phyloP scores from a whole-genome alignment of 2,329 filamentous ascomycete species.

The Venturia pyrina region DNA sequence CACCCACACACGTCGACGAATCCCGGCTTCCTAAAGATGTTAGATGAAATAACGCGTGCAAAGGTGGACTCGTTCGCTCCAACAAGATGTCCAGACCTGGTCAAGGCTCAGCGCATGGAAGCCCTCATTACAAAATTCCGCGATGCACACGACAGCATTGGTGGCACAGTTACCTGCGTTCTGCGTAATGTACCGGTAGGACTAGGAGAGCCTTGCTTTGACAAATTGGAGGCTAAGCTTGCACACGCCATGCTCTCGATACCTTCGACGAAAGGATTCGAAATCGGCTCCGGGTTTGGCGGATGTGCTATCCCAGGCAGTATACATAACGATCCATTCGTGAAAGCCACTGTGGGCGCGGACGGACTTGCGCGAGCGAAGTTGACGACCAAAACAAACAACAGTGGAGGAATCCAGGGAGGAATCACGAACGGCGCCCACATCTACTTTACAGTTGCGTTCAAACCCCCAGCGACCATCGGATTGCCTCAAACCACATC shows the following conservation, averaged over 20 bases:
- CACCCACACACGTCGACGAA: slow-evolving; percentile 63
- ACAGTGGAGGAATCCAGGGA: slow-evolving; percentile 89
- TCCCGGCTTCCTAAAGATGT: slow-evolving; percentile 66
- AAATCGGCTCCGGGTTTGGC: slow-evolving; percentile 85
- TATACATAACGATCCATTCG: slow-evolving; percentile 84
- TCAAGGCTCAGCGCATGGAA: slow-evolving; percentile 56
- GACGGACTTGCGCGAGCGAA: slow-evolving; percentile 42
- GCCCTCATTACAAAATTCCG: slow-evolving; percentile 66
- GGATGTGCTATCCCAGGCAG: slow-evolving; percentile 80
- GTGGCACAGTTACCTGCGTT: slow-evolving; percentile 89
- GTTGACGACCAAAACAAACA: slow-evolving; percentile 84
- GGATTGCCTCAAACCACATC: slow-evolving; percentile 77
- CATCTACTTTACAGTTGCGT: slow-evolving; percentile 89
- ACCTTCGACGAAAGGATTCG: slow-evolving; percentile 90
- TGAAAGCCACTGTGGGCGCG: slow-evolving; percentile 25
- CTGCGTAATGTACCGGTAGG: slow-evolving; percentile 78
- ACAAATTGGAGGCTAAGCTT: slow-evolving; percentile 86
- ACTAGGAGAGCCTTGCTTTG: slow-evolving; percentile 87
- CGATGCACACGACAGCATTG: slow-evolving; percentile 77
- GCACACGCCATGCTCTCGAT: slow-evolving; percentile 93
- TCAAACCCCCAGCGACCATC: slow-evolving; percentile 94
- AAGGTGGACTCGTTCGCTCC: slow-evolving; percentile 69
- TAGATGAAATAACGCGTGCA: slow-evolving; percentile 61
- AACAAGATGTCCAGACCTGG: slow-evolving; percentile 71
- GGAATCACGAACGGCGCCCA: slow-evolving; percentile 89